These are phyloP conservation scores for Suhomyces chickasaworum DNA, from an alignment of 1,139 yeast genomes.

Conservation along the genomic window DNA sequence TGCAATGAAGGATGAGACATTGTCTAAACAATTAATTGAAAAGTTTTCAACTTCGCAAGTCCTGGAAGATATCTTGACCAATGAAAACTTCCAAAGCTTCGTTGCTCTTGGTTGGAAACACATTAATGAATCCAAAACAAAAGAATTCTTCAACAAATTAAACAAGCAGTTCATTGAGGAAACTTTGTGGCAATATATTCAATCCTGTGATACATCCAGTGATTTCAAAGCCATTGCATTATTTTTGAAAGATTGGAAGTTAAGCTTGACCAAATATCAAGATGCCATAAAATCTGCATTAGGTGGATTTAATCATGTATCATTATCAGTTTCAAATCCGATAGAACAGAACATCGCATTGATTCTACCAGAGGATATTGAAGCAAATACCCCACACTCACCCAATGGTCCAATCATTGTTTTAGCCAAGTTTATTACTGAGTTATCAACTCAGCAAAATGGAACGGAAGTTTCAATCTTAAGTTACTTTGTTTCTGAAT, in stretches of 20 bases:
- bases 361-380: conserved; percentile 14
- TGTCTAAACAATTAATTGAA: conserved; percentile 1
- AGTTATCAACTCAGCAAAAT: conserved; percentile 3
- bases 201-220: conserved; percentile 11
- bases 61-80: neutral
- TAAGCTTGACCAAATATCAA: conserved; percentile 11
- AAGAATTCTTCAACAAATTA: conserved; percentile 12
- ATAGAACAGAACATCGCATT: conserved; percentile 44
- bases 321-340: conserved; percentile 49
- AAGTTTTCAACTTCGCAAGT: neutral
- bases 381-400: no score
- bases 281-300: conserved; percentile 17
- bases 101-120: conserved; percentile 14
- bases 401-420: conserved; percentile 5
- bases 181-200: conserved; percentile 16
- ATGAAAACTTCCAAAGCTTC: conserved; percentile 5
- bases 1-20: neutral
- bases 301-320: conserved; percentile 14
- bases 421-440: conserved; percentile 16
- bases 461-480: conserved; percentile 7
- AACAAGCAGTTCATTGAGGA: conserved; percentile 6
- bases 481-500: conserved; percentile 26
- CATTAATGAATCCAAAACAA: conserved; percentile 17
- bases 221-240: conserved; percentile 21
- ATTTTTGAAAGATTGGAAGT: conserved; percentile 14